A percentile compares a stretch with the other conserved stretches of the same genome.
Conservation (phyloP, 2,329 filamentous ascomycete genomes). For the Arachnomyces sp. region DNA sequence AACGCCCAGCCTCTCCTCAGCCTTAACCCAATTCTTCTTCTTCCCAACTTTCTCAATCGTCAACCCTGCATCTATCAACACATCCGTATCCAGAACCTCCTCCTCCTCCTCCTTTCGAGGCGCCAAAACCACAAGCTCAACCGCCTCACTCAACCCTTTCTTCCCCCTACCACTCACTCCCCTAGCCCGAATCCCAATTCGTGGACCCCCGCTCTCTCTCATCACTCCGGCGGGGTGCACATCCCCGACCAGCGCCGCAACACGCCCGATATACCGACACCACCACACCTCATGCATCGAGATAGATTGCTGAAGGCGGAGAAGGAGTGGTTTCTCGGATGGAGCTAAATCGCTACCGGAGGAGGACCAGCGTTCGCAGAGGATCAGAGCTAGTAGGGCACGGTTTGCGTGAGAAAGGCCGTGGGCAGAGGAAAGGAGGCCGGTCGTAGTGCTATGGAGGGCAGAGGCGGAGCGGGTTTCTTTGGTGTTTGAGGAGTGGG, state of each 20-base stretch:
- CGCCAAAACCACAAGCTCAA: conserved; percentile 41
- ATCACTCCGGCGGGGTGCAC: conserved; percentile 56
- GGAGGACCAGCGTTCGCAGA: conserved; percentile 60
- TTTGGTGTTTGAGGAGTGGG: conserved; percentile 44
- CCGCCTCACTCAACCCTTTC: conserved; percentile 30
- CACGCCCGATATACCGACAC: conserved; percentile 55
- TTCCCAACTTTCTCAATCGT: conserved; percentile 50
- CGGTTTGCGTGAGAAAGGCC: conserved; percentile 67
- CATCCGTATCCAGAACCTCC: conserved; percentile 22
- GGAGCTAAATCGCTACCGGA: conserved; percentile 54
- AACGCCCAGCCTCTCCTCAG: conserved; percentile 8
- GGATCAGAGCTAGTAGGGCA: conserved; percentile 61
- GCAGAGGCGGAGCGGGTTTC: conserved; percentile 57
- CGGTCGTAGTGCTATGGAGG: conserved; percentile 64
- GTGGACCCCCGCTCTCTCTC: conserved; percentile 11
- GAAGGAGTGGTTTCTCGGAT: conserved; percentile 49
- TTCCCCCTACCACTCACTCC: conserved; percentile 39
- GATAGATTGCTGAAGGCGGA: conserved; percentile 47
- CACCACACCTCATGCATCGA: conserved; percentile 55
- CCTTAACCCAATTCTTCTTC: conserved; percentile 48
- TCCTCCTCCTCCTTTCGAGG: conserved; percentile 30
- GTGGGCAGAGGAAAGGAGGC: conserved; percentile 60
- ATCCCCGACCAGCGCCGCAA: conserved; percentile 50
- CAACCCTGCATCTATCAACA: conserved; percentile 35
- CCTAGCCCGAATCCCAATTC: conserved; percentile 32